Base-by-base conservation (phyloP, 164 flowering plant genomes). In the Cinnamomum chago region DNA sequence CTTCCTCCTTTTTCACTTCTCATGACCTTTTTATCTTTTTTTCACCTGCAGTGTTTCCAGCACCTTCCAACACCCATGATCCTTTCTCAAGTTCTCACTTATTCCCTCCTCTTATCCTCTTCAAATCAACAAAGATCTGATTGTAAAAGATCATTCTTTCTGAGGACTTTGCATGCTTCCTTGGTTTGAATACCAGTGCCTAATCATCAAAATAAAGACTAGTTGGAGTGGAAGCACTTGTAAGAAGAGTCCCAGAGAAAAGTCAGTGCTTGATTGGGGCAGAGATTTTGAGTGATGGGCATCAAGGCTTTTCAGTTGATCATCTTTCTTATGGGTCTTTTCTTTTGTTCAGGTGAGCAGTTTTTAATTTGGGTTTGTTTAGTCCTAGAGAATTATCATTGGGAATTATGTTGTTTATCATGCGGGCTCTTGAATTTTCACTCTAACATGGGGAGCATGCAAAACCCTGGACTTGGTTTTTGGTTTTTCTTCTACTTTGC, bases 31-130 rank as follows among this genome's bases (percentile, higher is more conserved):
- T 73, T 78, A 82, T 81, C 65, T 72, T 83, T 85, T 80, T 77
- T 76, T 85, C 86, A 86, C 89, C 84, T 86, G 82, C 81, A 76
- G 80, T 76, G 82, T 88, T 86, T 88, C 90, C 84, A 85, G 86
- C 81, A 68, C 67, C 81, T 74, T 74, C 84, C 83, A 84, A 70
- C 87, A 74, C 83, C 81, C 78, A 77, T 79, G 76, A 86, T 83
- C 87, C 83, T 85, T 83, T 83, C 82, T 72, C 78, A 78, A 81
- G 80, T 76, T 76, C 81, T 72, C 84, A 74, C 75, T 58, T 77
- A 77, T 79, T 82, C 82, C 68, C 24, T 75, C 82, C 69, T 68
- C 50, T 58, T 55, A 66, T 30, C 68, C 73, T 73, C 73, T 74
- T 70, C 76, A 58, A 71, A 52, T 68, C 83, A 84, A 86, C 88